Percentiles rank a stretch among this genome's conserved stretches.
phyloP scores from a whole-genome alignment of 805 yeast genomes.

The Yamadazyma sp. region DNA sequence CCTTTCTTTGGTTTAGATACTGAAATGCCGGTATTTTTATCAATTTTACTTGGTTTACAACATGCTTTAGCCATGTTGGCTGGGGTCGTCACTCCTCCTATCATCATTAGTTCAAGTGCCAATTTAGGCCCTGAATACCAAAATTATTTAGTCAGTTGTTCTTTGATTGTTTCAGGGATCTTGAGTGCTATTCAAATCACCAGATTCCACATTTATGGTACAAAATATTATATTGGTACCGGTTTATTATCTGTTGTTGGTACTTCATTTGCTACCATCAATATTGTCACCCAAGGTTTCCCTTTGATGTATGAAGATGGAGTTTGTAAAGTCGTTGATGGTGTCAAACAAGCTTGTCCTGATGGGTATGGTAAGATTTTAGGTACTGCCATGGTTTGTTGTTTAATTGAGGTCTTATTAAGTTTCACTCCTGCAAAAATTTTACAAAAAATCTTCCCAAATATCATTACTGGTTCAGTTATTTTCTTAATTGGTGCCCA shows the following conservation, averaged over 20 bases:
- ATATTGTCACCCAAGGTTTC: conserved; percentile 72
- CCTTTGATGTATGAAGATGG: conserved; percentile 69
- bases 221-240: conserved; percentile 77
- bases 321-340: conserved; percentile 55
- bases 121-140: conserved; percentile 44
- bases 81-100: conserved; percentile 83
- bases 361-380: conserved; percentile 82
- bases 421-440: conserved; percentile 73
- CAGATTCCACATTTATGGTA: conserved; percentile 67
- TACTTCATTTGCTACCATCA: conserved; percentile 81
- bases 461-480: conserved; percentile 89
- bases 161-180: conserved; percentile 39
- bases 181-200: conserved; percentile 62
- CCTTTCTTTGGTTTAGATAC: conserved; percentile 80
- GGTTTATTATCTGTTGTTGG: conserved; percentile 88
- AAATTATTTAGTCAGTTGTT: conserved; percentile 33
- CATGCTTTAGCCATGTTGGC: conserved; percentile 88
- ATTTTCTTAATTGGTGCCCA: conserved; percentile 76
- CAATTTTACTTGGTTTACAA: conserved; percentile 75
- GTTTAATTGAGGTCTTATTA: conserved; percentile 63
- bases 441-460: conserved; percentile 75
- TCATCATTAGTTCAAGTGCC: conserved; percentile 63
- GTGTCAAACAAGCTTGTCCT: conserved; percentile 72
- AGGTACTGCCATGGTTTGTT: conserved; percentile 75
- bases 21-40: conserved; percentile 76